Evolutionary conservation across 768 basidiomycete genomes (phyloP).

Genomic region (Paxillus rubicundulus): DNA sequence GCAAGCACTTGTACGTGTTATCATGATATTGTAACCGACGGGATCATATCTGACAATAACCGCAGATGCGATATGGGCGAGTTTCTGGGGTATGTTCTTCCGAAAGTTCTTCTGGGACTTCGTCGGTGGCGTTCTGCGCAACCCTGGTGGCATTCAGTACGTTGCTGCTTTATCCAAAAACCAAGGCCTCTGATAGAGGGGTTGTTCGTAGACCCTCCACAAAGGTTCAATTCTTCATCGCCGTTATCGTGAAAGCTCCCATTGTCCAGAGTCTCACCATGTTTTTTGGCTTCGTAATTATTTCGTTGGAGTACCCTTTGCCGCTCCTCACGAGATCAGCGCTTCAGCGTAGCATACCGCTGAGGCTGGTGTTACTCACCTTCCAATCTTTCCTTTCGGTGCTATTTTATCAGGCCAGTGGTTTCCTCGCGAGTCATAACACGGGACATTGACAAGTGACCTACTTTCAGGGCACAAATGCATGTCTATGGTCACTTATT

Average conservation of each 20-base stretch:
- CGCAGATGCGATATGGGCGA: constrained; percentile 76
- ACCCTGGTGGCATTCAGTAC: constrained; percentile 78
- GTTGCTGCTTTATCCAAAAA: constrained; percentile 28
- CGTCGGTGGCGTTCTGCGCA: constrained; percentile 72
- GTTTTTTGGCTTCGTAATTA: constrained; percentile 52
- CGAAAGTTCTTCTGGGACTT: constrained; percentile 99
- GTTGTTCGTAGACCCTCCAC: constrained; percentile 51
- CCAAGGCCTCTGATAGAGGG: background rate
- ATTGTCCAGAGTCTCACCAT: constrained; percentile 71
- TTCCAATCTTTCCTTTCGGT: constrained; percentile 63
- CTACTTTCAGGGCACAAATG: constrained; percentile 72
- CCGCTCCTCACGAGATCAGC: constrained; percentile 53
- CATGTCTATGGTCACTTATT: constrained; percentile 75
- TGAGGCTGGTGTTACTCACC: constrained; percentile 61
- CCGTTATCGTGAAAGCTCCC: constrained; percentile 74
- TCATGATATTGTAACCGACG: background rate
- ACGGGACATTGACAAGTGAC: background rate
- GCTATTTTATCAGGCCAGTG: constrained; percentile 75
- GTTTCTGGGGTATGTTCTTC: constrained; percentile 76
- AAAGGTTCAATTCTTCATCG: constrained; percentile 60
- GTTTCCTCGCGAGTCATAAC: background rate
- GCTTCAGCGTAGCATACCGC: constrained; percentile 62
- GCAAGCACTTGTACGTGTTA: constrained; percentile 67
- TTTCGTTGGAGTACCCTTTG: constrained; percentile 72
- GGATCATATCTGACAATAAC: constrained; percentile 9